Evolutionary conservation across 805 yeast genomes (phyloP).

Genomic region (Spathaspora arborariae): DNA sequence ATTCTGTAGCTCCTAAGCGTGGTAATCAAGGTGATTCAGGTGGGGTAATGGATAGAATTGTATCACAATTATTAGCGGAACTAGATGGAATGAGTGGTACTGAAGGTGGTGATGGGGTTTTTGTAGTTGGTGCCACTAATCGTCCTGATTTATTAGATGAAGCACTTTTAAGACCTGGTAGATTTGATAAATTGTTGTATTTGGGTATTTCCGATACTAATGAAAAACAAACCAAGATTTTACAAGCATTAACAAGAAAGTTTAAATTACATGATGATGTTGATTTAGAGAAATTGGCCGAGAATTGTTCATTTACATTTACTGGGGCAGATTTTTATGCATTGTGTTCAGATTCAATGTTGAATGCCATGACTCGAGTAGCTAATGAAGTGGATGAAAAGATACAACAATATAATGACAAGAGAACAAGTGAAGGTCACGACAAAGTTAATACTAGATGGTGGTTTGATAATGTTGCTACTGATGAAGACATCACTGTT

Average conservation of each 20-base stretch:
- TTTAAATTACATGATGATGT: conserved; percentile 61
- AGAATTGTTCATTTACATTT: conserved; percentile 77
- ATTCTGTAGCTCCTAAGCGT: conserved; percentile 96
- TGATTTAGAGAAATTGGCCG: conserved; percentile 56
- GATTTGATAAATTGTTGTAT: conserved; percentile 93
- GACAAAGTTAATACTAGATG: conserved; percentile 62
- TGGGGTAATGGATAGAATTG: conserved; percentile 98
- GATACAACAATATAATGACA: conserved; percentile 48
- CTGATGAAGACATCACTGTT: conserved; percentile 62
- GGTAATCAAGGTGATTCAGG: conserved; percentile 99
- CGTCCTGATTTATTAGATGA: conserved; percentile 94
- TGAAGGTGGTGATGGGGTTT: conserved; percentile 72
- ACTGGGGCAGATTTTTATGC: conserved; percentile 99
- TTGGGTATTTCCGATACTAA: conserved; percentile 90
- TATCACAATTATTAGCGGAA: conserved; percentile 91
- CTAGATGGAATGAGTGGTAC: conserved; percentile 89
- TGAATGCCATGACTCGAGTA: conserved; percentile 91
- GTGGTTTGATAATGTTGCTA: conserved; percentile 88
- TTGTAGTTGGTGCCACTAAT: conserved; percentile 98
- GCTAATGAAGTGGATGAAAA: conserved; percentile 73
- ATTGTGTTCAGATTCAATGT: conserved; percentile 90
- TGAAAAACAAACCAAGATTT: conserved; percentile 79
- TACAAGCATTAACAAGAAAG: conserved; percentile 86
- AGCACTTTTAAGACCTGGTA: conserved; percentile 87
- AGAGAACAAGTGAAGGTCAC: conserved; percentile 22